Conservation (phyloP, 2,329 filamentous ascomycete genomes). For the Didymosphaeria variabile region DNA sequence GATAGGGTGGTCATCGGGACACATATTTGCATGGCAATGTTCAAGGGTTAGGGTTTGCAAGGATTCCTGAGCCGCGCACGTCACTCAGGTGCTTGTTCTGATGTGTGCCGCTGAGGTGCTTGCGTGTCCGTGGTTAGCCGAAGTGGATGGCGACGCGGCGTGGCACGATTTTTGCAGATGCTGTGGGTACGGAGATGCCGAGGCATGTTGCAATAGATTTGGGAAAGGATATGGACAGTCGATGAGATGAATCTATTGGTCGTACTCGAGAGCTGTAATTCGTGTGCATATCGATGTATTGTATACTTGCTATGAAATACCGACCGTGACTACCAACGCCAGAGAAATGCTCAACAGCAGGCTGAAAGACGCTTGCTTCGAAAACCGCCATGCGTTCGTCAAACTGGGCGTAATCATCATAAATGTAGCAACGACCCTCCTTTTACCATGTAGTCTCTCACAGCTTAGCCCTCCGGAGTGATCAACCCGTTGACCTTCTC, state of each 20-base stretch:
- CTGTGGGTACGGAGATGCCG: neutral
- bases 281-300: too few species aligned
- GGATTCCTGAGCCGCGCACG: neutral
- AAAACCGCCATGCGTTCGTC: constrained; percentile 4
- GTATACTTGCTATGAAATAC: too few species aligned
- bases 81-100: neutral
- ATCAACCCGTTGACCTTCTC: constrained; percentile 6
- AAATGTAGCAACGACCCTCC: neutral
- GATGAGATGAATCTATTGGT: too few species aligned
- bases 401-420: neutral
- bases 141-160: neutral
- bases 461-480: neutral
- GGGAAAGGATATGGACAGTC: neutral
- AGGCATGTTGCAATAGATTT: neutral
- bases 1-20: neutral
- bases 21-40: neutral
- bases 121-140: neutral
- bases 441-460: neutral
- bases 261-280: too few species aligned
- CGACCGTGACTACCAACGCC: neutral
- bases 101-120: neutral
- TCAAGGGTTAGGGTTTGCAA: neutral
- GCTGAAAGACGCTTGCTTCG: neutral
- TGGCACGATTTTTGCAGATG: neutral
- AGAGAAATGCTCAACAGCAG: neutral